Evolutionary conservation across 1,284 basidiomycete genomes (phyloP), one percentile per base, ranked within the genome.

Genomic region (Trametes pubescens): DNA sequence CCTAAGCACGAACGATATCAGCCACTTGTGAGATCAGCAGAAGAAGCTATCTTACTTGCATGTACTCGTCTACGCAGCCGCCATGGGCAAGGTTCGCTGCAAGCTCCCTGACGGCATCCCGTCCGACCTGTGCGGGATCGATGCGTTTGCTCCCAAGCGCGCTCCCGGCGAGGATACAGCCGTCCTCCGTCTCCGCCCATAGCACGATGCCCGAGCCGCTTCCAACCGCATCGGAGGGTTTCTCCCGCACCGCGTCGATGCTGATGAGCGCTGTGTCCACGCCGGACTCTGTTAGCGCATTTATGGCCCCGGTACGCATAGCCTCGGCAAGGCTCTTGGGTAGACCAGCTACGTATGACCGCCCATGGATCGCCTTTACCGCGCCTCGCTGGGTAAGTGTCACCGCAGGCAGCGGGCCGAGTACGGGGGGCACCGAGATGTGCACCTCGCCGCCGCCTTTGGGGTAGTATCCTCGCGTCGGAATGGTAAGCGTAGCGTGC

Each of bases 121-220:
- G 76, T 8, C 88, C 90, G 11, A 90, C 82, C 2, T 70, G 66
- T 44, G 74, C 74, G 0, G 86, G 78, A 18, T 78, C 72, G 51
- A 77, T 74, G 18, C 79, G 78, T 68, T 85, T 87, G 34, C 72
- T 74, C 4, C 89, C 88, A 26, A 90, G 77, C 2, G 87, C 85
- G 66, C 85, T 88, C 2, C 88, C 90, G 2, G 85, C 88, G 40
- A 92, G 77, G 21, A 87, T 71, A 52, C 88, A 90, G 0, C 89
- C 90, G 8, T 78, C 79, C 38, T 84, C 82, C 14, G 90, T 83
- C 72, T 90, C 86, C 0, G 90, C 91, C 87, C 88, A 91, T 11
- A 92, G 73, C 1, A 91, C 78, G 59, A 92, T 84, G 0, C 90
- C 89, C 44, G 87, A 89, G 2, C 90, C 90, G 4, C 81, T 83